Conservation (phyloP, 257 asterid species). For the Solanum etuberosum region DNA sequence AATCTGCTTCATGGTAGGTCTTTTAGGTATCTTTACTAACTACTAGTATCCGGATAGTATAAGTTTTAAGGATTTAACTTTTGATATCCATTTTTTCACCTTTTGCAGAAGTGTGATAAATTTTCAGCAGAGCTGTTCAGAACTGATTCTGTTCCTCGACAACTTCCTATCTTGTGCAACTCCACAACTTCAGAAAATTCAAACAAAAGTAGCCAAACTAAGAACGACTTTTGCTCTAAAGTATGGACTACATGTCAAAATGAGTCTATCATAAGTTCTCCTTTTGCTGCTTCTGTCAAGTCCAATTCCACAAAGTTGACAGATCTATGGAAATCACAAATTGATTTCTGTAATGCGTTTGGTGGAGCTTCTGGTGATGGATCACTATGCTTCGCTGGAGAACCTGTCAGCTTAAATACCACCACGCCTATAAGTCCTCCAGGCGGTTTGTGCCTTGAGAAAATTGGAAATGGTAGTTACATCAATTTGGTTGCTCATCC, state of each 20-base stretch:
- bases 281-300: conserved; percentile 35
- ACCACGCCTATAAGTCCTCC: conserved; percentile 36
- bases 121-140: conserved; percentile 65
- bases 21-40: neutral
- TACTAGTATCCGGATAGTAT: neutral
- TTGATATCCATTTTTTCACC: neutral
- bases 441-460: conserved; percentile 74
- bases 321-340: conserved; percentile 58
- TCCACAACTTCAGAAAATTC: conserved; percentile 48
- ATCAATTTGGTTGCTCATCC: conserved; percentile 80
- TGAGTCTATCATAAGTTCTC: conserved; percentile 49
- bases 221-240: conserved; percentile 48
- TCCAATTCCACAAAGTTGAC: conserved; percentile 45
- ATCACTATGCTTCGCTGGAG: conserved; percentile 49
- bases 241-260: conserved; percentile 70
- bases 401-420: conserved; percentile 30
- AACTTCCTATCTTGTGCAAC: conserved; percentile 70
- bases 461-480: conserved; percentile 62
- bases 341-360: conserved; percentile 52
- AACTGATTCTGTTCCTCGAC: conserved; percentile 28
- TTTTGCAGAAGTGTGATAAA: conserved; percentile 75
- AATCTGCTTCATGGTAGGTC: neutral
- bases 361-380: conserved; percentile 56
- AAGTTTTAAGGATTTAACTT: neutral
- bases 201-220: conserved; percentile 29